Percentiles rank a stretch among this genome's conserved stretches.
Conservation (phyloP, 306 rosid species). For the Dalbergia cultrata region DNA sequence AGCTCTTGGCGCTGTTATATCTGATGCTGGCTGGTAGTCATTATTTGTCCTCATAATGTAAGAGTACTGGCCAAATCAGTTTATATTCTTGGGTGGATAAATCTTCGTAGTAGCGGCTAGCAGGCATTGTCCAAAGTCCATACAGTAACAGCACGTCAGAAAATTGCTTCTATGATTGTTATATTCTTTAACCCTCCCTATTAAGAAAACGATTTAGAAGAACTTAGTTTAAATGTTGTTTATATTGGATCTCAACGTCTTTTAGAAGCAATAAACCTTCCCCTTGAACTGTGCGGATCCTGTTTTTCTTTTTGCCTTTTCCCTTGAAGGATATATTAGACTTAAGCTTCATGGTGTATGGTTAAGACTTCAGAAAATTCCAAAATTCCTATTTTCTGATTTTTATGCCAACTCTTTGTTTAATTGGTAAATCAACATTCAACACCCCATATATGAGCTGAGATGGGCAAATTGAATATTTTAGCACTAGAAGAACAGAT, state of each 20-base stretch:
- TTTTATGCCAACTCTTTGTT: no score
- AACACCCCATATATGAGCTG: no score
- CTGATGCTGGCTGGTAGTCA: conserved; percentile 59
- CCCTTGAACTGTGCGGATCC: no score
- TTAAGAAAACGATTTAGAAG: not conserved
- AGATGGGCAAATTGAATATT: no score
- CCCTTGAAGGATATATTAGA: no score
- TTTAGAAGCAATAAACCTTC: no score
- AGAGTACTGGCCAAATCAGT: conserved; percentile 15
- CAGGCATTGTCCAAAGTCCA: no score
- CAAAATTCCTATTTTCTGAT: not conserved
- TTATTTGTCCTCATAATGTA: conserved; percentile 41
- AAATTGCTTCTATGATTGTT: not conserved
- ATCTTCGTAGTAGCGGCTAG: not conserved
- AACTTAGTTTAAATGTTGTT: not conserved
- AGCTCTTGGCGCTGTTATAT: conserved; percentile 63
- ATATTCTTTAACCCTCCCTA: not conserved
- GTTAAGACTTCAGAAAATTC: not conserved
- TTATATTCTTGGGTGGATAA: not conserved
- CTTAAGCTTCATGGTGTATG: not conserved
- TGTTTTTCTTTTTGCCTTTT: no score
- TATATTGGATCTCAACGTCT: no score
- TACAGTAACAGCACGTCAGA: not conserved
- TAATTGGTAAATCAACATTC: no score
- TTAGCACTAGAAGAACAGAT: no score